phyloP scores from a whole-genome alignment of 768 basidiomycete genomes.

The Strobilomyces confusus region DNA sequence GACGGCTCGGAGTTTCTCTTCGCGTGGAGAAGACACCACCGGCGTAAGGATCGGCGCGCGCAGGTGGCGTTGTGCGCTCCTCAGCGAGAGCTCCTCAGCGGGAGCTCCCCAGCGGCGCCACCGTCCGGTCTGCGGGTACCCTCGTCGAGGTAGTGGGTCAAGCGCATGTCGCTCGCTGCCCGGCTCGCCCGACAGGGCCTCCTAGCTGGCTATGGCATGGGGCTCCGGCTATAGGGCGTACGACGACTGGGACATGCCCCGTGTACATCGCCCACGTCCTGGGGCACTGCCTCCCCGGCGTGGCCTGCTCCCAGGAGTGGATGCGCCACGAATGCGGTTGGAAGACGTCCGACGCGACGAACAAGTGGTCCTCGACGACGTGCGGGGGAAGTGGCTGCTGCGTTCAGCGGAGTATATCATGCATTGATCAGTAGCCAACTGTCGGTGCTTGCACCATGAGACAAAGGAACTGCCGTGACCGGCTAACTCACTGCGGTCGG shows the following conservation, averaged over 20 bases:
- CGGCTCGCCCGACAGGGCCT: not conserved
- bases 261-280: not conserved
- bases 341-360: too few relatives aligned
- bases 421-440: too few relatives aligned
- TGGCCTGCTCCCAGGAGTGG: conserved; percentile 9
- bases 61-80: not conserved
- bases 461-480: too few relatives aligned
- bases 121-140: conserved; percentile 15
- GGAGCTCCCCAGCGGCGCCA: not conserved
- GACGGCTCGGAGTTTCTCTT: conserved; percentile 18
- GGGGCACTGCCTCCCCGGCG: not conserved
- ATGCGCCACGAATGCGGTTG: too few relatives aligned
- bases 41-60: conserved; percentile 9
- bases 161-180: not conserved
- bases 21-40: not conserved
- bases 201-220: not conserved
- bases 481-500: too few relatives aligned
- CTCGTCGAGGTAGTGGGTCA: conserved; percentile 19
- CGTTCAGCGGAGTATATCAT: too few relatives aligned
- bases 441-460: too few relatives aligned
- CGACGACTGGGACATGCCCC: not conserved
- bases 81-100: too few relatives aligned
- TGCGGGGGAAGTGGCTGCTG: too few relatives aligned
- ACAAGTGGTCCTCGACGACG: too few relatives aligned
- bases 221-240: not conserved